Evolutionary conservation across 2,329 filamentous ascomycete genomes (phyloP).

Genomic region (Escovopsis sp.): DNA sequence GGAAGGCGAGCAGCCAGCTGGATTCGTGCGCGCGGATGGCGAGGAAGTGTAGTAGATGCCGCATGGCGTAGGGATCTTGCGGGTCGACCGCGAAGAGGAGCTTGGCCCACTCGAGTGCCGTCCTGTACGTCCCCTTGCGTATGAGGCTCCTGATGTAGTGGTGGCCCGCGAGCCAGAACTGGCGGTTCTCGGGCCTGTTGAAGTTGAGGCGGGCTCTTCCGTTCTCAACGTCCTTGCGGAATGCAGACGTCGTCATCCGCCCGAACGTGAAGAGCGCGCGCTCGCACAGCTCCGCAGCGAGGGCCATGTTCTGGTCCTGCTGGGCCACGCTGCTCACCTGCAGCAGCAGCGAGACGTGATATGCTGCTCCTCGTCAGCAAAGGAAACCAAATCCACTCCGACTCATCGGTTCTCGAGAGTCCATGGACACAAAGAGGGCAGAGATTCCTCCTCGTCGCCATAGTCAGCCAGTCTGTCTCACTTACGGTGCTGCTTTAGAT

Average conservation of each 20-base stretch:
- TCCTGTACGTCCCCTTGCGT: slow-evolving; percentile 85
- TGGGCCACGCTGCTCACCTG: slow-evolving; percentile 88
- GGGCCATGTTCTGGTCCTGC: slow-evolving; percentile 74
- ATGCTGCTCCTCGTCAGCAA: too few species aligned
- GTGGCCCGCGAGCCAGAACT: slow-evolving; percentile 82
- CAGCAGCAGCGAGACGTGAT: slow-evolving; percentile 85
- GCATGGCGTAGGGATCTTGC: slow-evolving; percentile 68
- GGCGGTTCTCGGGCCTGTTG: slow-evolving; percentile 67
- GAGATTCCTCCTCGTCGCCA: not conserved
- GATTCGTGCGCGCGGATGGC: slow-evolving; percentile 69
- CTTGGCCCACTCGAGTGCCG: slow-evolving; percentile 87
- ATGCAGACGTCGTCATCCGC: slow-evolving; percentile 71
- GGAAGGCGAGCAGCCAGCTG: slow-evolving; percentile 57
- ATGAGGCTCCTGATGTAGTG: slow-evolving; percentile 75
- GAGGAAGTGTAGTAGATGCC: slow-evolving; percentile 67
- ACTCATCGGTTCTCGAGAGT: not conserved
- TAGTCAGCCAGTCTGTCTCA: slow-evolving; percentile 6
- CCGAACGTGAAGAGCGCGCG: slow-evolving; percentile 87
- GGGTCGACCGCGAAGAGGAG: slow-evolving; percentile 62
- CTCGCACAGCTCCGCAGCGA: slow-evolving; percentile 77
- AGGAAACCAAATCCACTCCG: too few species aligned
- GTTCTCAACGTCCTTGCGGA: slow-evolving; percentile 57
- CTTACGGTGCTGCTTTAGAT: slow-evolving; percentile 36
- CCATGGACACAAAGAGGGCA: not conserved
- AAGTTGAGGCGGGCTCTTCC: slow-evolving; percentile 76